These are phyloP conservation scores for Coffea eugenioides DNA, from an alignment of 257 asterid species.

Conservation along the genomic window DNA sequence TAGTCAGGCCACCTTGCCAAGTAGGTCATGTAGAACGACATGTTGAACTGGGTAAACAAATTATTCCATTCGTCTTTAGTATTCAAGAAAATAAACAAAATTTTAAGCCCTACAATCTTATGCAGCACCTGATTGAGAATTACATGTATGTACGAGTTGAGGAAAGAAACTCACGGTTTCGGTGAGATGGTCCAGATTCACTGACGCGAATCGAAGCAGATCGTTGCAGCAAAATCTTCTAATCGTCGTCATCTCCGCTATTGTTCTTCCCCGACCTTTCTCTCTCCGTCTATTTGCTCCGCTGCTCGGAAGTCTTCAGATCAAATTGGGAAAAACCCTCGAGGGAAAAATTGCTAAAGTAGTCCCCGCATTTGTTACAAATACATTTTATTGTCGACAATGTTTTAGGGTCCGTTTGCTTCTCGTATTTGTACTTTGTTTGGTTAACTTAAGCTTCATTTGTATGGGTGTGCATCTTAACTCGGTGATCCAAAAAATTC, in stretches of 20 bases:
- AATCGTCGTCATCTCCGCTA: slow-evolving; percentile 71
- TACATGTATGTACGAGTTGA: neutral
- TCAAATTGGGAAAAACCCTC: too few relatives aligned
- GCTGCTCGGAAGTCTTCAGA: neutral
- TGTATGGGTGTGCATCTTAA: too few relatives aligned
- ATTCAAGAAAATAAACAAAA: neutral
- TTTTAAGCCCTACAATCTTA: neutral
- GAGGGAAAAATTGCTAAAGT: too few relatives aligned
- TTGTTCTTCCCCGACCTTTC: neutral
- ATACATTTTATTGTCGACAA: too few relatives aligned
- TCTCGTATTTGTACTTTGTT: too few relatives aligned
- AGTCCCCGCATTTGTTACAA: too few relatives aligned
- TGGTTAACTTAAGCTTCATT: too few relatives aligned
- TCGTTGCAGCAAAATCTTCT: slow-evolving; percentile 94
- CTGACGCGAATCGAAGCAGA: slow-evolving; percentile 82
- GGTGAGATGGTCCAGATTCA: slow-evolving; percentile 89
- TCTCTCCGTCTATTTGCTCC: slow-evolving; percentile 10
- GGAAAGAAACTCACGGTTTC: slow-evolving; percentile 49
- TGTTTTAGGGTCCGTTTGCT: too few relatives aligned
- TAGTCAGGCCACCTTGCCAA: slow-evolving; percentile 98
- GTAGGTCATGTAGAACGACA: slow-evolving; percentile 89
- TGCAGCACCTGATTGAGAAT: too few relatives aligned
- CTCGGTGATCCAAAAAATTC: too few relatives aligned
- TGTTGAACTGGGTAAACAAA: slow-evolving; percentile 38
- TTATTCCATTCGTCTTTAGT: neutral